Evolutionary conservation across 2,329 filamentous ascomycete species (phyloP).

Genomic region (Colletotrichum brevisporum): DNA sequence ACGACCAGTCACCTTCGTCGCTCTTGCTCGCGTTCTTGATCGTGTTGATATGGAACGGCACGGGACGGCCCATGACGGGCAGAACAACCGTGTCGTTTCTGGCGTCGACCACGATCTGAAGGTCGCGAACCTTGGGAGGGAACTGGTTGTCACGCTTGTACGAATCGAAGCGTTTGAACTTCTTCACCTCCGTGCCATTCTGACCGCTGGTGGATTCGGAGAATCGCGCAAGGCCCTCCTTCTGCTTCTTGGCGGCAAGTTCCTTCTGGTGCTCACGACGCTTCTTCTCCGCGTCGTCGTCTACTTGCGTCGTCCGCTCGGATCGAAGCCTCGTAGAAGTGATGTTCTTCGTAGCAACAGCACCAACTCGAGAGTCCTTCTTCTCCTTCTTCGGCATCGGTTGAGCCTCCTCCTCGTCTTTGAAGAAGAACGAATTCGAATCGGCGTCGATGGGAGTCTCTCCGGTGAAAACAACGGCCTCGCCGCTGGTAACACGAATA

Average conservation of each 20-base stretch:
- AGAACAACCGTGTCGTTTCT: constrained; percentile 93
- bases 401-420: constrained; percentile 91
- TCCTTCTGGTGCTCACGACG: constrained; percentile 95
- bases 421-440: constrained; percentile 98
- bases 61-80: constrained; percentile 96
- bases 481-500: constrained; percentile 84
- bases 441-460: constrained; percentile 93
- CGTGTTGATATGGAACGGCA: constrained; percentile 97
- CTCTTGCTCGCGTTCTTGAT: constrained; percentile 99
- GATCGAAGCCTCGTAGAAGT: constrained; percentile 93
- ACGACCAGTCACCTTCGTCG: constrained; percentile 94
- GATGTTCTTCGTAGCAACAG: constrained; percentile 94
- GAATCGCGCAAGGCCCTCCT: constrained; percentile 87
- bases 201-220: constrained; percentile 86
- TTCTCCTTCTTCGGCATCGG: constrained; percentile 92
- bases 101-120: constrained; percentile 90
- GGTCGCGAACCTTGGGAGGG: constrained; percentile 83
- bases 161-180: constrained; percentile 98
- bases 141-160: constrained; percentile 99
- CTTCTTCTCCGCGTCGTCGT: constrained; percentile 90
- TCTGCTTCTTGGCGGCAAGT: constrained; percentile 87
- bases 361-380: constrained; percentile 85
- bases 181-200: constrained; percentile 94
- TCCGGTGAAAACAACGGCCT: constrained; percentile 91
- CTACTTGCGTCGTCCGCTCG: constrained; percentile 87